A percentile compares a stretch with the other conserved stretches of the same genome.
Evolutionary conservation across 495 filamentous ascomycete genomes (phyloP).

Genomic region (Rhypophila decipiens): DNA sequence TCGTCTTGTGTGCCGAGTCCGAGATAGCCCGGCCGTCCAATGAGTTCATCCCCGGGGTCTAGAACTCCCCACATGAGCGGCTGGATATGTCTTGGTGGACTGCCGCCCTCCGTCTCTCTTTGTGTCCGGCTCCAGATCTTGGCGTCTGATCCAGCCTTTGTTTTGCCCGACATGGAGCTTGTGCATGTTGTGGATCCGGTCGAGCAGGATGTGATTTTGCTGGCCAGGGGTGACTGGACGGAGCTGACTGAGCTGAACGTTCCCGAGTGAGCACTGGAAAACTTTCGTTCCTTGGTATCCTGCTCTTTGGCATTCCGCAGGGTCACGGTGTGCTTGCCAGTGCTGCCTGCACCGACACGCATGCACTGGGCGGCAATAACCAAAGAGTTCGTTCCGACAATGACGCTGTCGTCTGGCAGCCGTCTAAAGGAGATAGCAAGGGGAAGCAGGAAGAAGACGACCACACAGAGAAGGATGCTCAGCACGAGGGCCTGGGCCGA

Average conservation of each 20-base stretch:
- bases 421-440: not conserved
- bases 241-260: no score
- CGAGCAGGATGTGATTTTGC: no score
- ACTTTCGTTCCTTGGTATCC: no score
- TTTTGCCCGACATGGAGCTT: no score
- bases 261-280: no score
- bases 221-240: no score
- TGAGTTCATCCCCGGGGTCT: not conserved
- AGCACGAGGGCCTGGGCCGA: not conserved
- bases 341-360: not conserved
- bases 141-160: no score
- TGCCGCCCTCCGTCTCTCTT: no score
- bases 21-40: not conserved
- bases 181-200: no score
- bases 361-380: not conserved
- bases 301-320: no score
- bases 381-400: not conserved
- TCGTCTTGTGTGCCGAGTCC: not conserved
- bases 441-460: not conserved
- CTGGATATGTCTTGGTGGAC: not conserved
- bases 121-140: no score
- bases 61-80: not conserved
- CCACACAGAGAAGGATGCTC: not conserved
- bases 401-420: not conserved
- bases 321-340: no score